phyloP scores from a whole-genome alignment of 2,329 filamentous ascomycete species.

The Rhexocercosporidium sp. region DNA sequence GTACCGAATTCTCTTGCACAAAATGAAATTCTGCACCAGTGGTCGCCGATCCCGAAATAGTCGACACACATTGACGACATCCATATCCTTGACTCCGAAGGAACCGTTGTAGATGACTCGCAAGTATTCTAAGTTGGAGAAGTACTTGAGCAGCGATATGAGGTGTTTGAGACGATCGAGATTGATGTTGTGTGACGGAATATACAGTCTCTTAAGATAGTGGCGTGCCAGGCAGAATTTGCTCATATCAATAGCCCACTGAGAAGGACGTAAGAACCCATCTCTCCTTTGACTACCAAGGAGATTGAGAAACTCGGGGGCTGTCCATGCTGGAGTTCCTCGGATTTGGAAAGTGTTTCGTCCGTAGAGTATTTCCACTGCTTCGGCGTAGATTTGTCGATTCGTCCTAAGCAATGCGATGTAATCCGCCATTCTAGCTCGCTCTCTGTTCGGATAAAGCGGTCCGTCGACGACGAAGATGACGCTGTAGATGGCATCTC shows the following conservation, averaged over 20 bases:
- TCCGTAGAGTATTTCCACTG: conserved; percentile 26
- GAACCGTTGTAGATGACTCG: conserved; percentile 23
- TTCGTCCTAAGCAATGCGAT: conserved; percentile 26
- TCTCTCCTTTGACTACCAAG: conserved; percentile 24
- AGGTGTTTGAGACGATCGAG: conserved; percentile 27
- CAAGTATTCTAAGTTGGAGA: conserved; percentile 27
- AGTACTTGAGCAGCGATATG: conserved; percentile 30
- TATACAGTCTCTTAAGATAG: conserved; percentile 23
- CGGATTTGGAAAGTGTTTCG: conserved; percentile 30
- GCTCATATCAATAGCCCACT: neutral
- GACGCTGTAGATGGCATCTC: conserved; percentile 30
- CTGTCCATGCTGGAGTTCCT: conserved; percentile 22
- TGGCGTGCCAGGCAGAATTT: conserved; percentile 25
- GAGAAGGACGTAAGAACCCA: neutral
- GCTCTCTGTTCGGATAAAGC: conserved; percentile 27
- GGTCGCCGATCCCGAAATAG: conserved; percentile 26
- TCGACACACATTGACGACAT: conserved; percentile 26
- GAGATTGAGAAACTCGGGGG: conserved; percentile 26
- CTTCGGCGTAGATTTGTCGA: conserved; percentile 28
- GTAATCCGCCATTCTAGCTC: conserved; percentile 21
- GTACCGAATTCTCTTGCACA: conserved; percentile 29
- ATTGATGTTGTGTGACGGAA: conserved; percentile 28
- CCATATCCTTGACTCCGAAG: conserved; percentile 27
- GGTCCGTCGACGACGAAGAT: conserved; percentile 20
- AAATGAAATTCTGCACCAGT: conserved; percentile 15